Base-by-base conservation (phyloP, 2,329 filamentous ascomycete genomes). In the Zymoseptoria passerinii region DNA sequence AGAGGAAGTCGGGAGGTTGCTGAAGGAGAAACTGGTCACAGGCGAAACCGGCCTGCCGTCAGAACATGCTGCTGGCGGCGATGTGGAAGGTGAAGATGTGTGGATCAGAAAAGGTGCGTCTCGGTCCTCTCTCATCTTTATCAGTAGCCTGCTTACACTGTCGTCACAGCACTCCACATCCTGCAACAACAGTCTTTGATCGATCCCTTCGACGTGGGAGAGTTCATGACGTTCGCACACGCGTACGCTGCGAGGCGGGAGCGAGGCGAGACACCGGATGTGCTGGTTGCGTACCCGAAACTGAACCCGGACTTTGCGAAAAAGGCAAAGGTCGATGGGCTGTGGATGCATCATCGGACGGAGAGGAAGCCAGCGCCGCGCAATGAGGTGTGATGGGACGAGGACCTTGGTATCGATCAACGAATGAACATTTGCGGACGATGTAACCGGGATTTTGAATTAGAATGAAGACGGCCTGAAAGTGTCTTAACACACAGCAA, bases 171-270 rank as follows among this genome's bases (percentile, higher is more conserved):
- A 27, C 50, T 63, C 4, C 61, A 61, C 49, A 44, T 59, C 9
- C 51, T 63, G 18, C 61, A 63, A 48, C 35, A 35, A 8, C 40
- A 56, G 7, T 29, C 56, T 8, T 18, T 61, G 4, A 28, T 63
- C 7, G 52, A 58, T 13, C 48, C 7, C 3, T 63, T 63, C 50
- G 61, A 61, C 40, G 59, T 63, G 10, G 58, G 54, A 28, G 57
- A 63, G 40, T 63, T 63, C 59, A 63, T 61, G 59, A 61, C 59
- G 1, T 60, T 61, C 48, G 56, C 56, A 18, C 56, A 58, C 18
- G 52, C 56, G 6, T 63, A 59, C 48, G 57, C 57, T 18, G 59
- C 59, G 16, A 57, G 58, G 35, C 59, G 61, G 9, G 57, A 50
- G 8, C 27, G 54, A 10, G 28, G 51, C 28, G 54, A 59, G 19